Base-by-base conservation (phyloP, 2,329 filamentous ascomycete genomes). In the Fusarium lyarnte region DNA sequence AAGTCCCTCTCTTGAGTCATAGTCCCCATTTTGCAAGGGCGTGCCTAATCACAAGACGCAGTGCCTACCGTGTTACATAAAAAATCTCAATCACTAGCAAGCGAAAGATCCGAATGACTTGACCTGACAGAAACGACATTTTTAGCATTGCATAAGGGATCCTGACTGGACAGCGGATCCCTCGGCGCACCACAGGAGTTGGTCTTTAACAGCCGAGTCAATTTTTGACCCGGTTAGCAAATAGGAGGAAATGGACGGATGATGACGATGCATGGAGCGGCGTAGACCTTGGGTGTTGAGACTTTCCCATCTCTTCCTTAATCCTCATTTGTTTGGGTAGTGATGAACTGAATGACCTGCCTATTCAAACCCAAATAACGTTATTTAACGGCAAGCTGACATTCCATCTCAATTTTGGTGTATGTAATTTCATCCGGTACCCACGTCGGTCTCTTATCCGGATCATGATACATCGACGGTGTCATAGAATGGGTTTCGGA, bases 11-110 rank as follows among this genome's bases (percentile, higher is more conserved):
- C 27, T 46, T 54, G 66, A 69, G 25, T 55, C 63, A 55, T 31
- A 35, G 31, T 42, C n/a, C n/a, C 41, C 53, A 46, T 41, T 33
- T 54, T 62, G 55, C 49, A 54, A 47, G 52, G 39, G 29, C 29
- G 31, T 67, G 33, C 53, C 71, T 66, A 63, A 71, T 47, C 55
- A 51, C 53, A 62, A 69, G 13, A 60, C 58, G 25, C 46, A 81
- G 79, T 71, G 79, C 80, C 27, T 81, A 81, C 66, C 80, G 80
- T 47, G 79, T 81, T 69, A 79, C 79, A 61, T 81, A 77, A 63
- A 58, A 38, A 66, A 17, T 54, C 25, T n/a, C 47, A 43, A 53
- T 68, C 19, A 54, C 41, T 36, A 64, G 39, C 51, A 53, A 64
- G 42, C 51, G 21, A 60, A 55, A 42, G 57, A 53, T 35, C 55